A percentile compares a stretch with the other conserved stretches of the same genome.
phyloP scores from a whole-genome alignment of 2,329 filamentous ascomycete genomes.

The Ceratocystis lukuohia region DNA sequence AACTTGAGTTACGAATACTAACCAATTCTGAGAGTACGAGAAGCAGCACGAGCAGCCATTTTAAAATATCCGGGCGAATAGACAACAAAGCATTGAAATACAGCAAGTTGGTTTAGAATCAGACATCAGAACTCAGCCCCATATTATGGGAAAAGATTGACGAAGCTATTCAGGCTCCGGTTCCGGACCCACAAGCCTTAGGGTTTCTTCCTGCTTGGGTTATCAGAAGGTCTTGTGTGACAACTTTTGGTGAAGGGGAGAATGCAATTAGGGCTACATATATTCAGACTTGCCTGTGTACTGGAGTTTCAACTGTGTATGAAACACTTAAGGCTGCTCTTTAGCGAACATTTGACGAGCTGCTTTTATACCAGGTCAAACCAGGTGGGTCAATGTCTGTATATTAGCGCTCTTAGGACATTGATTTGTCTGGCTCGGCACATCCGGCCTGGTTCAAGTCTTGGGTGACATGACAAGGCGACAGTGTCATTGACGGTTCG shows the following conservation, averaged over 20 bases:
- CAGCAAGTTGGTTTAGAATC: background rate
- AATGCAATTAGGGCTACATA: background rate
- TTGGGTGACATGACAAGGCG: too few species aligned
- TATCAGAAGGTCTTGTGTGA: too few species aligned
- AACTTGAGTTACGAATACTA: constrained; percentile 24
- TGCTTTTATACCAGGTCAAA: background rate
- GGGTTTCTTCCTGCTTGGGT: background rate
- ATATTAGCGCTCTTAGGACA: background rate
- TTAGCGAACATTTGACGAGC: background rate
- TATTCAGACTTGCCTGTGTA: background rate
- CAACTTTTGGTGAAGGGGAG: background rate
- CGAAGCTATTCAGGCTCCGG: constrained; percentile 8
- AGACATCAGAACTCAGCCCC: background rate
- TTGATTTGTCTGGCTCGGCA: background rate
- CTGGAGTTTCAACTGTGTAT: background rate
- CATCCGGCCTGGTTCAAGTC: too few species aligned
- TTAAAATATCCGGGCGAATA: constrained; percentile 20
- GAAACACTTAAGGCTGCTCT: background rate
- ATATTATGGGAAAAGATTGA: constrained; percentile 6
- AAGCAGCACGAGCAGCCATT: constrained; percentile 44
- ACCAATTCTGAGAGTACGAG: constrained; percentile 50
- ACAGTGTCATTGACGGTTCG: too few species aligned
- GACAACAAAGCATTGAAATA: background rate
- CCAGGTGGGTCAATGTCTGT: too few species aligned
- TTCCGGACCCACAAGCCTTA: constrained; percentile 4